Percentiles rank a stretch among this genome's conserved stretches.
Evolutionary conservation across 345 rosid species (phyloP).

Genomic region (Hypericum perforatum): DNA sequence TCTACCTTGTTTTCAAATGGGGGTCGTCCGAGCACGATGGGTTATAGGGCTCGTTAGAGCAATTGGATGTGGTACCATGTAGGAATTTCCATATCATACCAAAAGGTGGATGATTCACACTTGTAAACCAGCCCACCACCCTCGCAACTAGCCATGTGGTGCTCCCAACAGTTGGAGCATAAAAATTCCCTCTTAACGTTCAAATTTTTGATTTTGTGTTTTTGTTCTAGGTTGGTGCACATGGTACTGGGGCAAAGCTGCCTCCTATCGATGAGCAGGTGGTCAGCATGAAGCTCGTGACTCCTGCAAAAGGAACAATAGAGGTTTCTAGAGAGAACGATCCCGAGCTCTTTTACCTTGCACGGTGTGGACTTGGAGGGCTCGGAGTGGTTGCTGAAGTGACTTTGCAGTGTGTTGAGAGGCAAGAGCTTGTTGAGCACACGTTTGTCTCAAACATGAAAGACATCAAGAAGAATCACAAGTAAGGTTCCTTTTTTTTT

Average conservation of each 20-base stretch:
- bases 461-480: conserved; percentile 87
- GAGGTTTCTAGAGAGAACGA: conserved; percentile 80
- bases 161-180: too few species aligned
- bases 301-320: conserved; percentile 90
- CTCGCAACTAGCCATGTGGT: too few species aligned
- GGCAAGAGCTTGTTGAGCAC: conserved; percentile 91
- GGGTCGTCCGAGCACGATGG: too few species aligned
- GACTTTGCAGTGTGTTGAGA: conserved; percentile 83
- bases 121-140: too few species aligned
- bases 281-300: conserved; percentile 79
- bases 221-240: conserved; percentile 77
- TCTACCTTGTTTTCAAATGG: too few species aligned
- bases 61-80: too few species aligned
- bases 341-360: conserved; percentile 82
- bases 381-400: conserved; percentile 98
- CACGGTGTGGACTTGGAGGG: conserved; percentile 90
- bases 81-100: too few species aligned
- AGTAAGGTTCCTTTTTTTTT: conserved; percentile 32
- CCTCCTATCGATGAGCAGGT: conserved; percentile 97
- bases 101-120: too few species aligned
- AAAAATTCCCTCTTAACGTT: too few species aligned
- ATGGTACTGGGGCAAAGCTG: conserved; percentile 89
- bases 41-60: too few species aligned
- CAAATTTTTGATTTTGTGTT: neutral
- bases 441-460: conserved; percentile 60